A percentile compares a stretch with the other conserved stretches of the same genome.
Evolutionary conservation across 495 filamentous ascomycete species (phyloP).

Genomic region (Penicillium lividum): DNA sequence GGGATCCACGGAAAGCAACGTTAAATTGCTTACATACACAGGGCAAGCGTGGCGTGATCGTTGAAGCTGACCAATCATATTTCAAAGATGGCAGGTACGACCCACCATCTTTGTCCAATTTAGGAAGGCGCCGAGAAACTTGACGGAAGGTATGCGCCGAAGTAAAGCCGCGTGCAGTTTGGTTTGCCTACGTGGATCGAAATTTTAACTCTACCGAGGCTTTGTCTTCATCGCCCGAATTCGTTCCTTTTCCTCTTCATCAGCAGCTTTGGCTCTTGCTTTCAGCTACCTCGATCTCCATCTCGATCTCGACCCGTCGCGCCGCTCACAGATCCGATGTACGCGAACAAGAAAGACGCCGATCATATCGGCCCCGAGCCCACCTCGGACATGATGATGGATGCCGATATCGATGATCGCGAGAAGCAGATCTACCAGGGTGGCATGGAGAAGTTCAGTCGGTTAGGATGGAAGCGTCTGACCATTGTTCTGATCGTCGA

Average conservation of each 20-base stretch:
- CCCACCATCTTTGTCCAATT: background rate
- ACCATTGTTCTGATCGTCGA: slow-evolving; percentile 55
- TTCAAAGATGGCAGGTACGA: background rate
- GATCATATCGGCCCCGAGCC: background rate
- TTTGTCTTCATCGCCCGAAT: no score
- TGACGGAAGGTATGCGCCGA: background rate
- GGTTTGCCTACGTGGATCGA: background rate
- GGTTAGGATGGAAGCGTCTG: slow-evolving; percentile 30
- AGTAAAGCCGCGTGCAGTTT: background rate
- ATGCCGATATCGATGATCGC: background rate
- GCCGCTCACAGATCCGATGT: background rate
- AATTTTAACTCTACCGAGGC: background rate
- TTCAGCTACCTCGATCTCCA: background rate
- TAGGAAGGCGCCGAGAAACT: background rate
- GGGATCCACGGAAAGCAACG: slow-evolving; percentile 1
- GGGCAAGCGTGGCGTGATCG: background rate
- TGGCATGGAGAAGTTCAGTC: slow-evolving; percentile 20
- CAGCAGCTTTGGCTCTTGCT: background rate
- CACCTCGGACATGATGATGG: background rate
- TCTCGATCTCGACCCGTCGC: background rate
- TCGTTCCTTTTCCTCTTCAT: background rate
- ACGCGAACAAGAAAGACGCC: background rate
- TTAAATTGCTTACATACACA: background rate
- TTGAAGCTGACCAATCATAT: background rate
- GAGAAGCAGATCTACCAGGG: slow-evolving; percentile 11